Conservation (phyloP, 352 stramenopile species). For the Pythium dissotocum region DNA sequence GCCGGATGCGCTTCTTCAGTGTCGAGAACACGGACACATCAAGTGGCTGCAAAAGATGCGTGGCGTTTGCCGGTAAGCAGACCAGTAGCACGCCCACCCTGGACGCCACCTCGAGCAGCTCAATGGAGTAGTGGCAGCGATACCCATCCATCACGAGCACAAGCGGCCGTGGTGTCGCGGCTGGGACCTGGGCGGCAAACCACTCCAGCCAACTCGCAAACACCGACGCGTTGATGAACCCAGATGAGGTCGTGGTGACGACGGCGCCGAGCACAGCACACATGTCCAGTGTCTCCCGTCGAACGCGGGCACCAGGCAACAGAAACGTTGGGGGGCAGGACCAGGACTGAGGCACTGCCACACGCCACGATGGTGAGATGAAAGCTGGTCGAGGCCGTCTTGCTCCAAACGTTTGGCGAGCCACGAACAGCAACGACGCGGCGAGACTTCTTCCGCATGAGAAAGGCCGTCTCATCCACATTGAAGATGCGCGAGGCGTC, state of each 20-base stretch:
- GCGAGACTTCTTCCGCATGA: slow-evolving; percentile 11
- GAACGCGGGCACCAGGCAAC: slow-evolving; percentile 1
- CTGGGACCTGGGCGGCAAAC: slow-evolving; percentile 8
- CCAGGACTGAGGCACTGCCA: slow-evolving; percentile 14
- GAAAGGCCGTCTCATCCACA: slow-evolving; percentile 34
- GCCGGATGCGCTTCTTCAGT: slow-evolving; percentile 20
- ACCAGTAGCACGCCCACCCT: slow-evolving; percentile 16
- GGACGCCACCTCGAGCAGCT: slow-evolving; percentile 6
- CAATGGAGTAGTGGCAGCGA: slow-evolving; percentile 19
- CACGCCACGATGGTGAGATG: slow-evolving; percentile 37
- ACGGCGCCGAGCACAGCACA: neutral
- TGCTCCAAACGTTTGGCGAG: slow-evolving; percentile 30
- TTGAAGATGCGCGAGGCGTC: slow-evolving; percentile 24
- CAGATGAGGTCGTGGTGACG: slow-evolving; percentile 23
- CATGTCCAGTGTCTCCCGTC: neutral
- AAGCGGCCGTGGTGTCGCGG: neutral
- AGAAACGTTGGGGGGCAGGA: slow-evolving; percentile 27
- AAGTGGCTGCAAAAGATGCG: slow-evolving; percentile 24
- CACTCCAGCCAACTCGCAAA: slow-evolving; percentile 14
- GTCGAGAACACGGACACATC: slow-evolving; percentile 28
- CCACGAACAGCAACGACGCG: slow-evolving; percentile 28
- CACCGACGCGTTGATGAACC: slow-evolving; percentile 18
- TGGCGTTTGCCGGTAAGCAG: slow-evolving; percentile 19
- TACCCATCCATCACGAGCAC: slow-evolving; percentile 20
- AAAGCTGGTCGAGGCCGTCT: slow-evolving; percentile 20